phyloP scores from a whole-genome alignment of 202 grass and related monocot genomes.

The Brachypodium distachyon region DNA sequence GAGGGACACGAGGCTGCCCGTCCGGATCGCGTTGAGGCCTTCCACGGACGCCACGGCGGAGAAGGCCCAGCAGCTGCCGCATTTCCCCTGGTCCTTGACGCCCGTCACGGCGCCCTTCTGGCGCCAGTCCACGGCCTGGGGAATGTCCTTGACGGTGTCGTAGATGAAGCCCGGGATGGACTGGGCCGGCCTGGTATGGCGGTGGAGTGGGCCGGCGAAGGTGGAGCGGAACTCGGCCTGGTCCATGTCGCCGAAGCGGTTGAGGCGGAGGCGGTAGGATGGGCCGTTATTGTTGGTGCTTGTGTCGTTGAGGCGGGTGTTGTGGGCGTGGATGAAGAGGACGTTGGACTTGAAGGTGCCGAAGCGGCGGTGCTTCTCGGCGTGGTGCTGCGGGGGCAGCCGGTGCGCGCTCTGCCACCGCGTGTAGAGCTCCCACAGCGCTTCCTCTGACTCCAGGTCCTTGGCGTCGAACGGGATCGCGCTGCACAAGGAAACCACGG shows the following conservation, averaged over 20 bases:
- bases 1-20: slow-evolving; percentile 37
- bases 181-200: neutral
- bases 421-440: slow-evolving; percentile 49
- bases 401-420: slow-evolving; percentile 57
- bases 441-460: slow-evolving; percentile 49
- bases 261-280: slow-evolving; percentile 54
- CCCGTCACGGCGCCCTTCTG: slow-evolving; percentile 40
- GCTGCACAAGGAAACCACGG: slow-evolving; percentile 1
- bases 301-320: too few relatives aligned
- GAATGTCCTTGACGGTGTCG: slow-evolving; percentile 14
- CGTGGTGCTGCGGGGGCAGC: slow-evolving; percentile 30
- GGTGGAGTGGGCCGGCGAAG: slow-evolving; percentile 43
- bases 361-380: slow-evolving; percentile 54
- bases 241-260: slow-evolving; percentile 69
- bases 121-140: slow-evolving; percentile 52
- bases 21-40: slow-evolving; percentile 65
- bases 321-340: slow-evolving; percentile 53
- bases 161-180: slow-evolving; percentile 44
- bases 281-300: too few relatives aligned
- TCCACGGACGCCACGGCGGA: slow-evolving; percentile 59
- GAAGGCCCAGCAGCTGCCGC: slow-evolving; percentile 74
- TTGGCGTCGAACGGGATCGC: slow-evolving; percentile 46
- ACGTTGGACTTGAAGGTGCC: slow-evolving; percentile 61
- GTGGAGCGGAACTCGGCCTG: slow-evolving; percentile 51
- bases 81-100: slow-evolving; percentile 65